These are phyloP conservation scores for Ustilago trichophora DNA, from an alignment of 1,284 basidiomycete genomes.

Conservation along the genomic window DNA sequence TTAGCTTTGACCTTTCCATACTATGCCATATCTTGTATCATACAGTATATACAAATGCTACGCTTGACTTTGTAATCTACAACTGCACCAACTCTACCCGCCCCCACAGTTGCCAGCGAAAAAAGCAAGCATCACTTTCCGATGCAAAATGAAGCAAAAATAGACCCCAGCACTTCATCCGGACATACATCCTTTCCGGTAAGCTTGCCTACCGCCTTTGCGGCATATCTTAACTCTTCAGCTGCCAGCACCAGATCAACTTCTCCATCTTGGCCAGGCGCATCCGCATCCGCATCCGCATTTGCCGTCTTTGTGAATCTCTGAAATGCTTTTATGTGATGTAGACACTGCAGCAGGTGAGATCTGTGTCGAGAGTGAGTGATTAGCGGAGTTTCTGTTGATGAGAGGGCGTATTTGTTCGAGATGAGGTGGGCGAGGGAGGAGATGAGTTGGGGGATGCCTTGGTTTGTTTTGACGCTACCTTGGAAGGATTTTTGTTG, in stretches of 20 bases:
- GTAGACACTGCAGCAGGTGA: conserved; percentile 75
- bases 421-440: conserved; percentile 72
- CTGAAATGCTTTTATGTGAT: conserved; percentile 71
- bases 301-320: conserved; percentile 68
- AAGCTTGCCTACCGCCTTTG: conserved; percentile 79
- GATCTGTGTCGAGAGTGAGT: conserved; percentile 81
- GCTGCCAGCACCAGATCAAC: conserved; percentile 78
- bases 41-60: no score
- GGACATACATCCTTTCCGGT: conserved; percentile 75
- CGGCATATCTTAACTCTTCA: conserved; percentile 85
- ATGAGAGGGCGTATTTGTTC: conserved; percentile 69
- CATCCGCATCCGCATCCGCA: no score
- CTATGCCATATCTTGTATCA: no score
- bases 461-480: conserved; percentile 74
- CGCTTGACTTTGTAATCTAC: no score
- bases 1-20: no score
- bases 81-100: no score
- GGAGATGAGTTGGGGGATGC: conserved; percentile 73
- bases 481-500: conserved; percentile 70
- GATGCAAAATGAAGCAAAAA: conserved; percentile 74
- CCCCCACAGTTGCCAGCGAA: no score
- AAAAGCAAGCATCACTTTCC: conserved; percentile 30
- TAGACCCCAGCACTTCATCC: conserved; percentile 80
- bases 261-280: conserved; percentile 60
- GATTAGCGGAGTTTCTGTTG: conserved; percentile 73